phyloP scores from a whole-genome alignment of 176 grass and related monocot genomes.

The Oryza glumipatula region DNA sequence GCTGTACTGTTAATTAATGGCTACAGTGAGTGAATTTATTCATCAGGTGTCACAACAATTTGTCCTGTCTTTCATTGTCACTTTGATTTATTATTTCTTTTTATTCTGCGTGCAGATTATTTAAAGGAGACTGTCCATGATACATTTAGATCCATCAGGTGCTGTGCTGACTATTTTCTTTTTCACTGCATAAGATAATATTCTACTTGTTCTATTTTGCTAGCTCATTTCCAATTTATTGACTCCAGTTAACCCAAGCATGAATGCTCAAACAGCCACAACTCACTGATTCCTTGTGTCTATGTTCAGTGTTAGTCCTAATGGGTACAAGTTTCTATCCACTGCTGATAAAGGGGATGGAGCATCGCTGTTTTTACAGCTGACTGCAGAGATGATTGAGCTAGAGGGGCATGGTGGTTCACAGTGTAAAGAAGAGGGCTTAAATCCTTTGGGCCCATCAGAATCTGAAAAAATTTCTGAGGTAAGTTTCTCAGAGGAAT shows the following conservation, averaged over 20 bases:
- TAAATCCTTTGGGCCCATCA: constrained; percentile 47
- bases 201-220: neutral
- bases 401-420: constrained; percentile 63
- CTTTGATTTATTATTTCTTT: constrained; percentile 29
- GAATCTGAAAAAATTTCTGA: constrained; percentile 67
- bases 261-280: neutral
- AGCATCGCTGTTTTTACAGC: constrained; percentile 68
- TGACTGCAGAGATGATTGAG: constrained; percentile 84
- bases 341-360: constrained; percentile 58
- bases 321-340: constrained; percentile 72
- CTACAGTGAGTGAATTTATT: constrained; percentile 8
- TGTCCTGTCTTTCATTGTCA: neutral
- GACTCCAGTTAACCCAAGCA: constrained; percentile 21
- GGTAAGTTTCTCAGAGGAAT: constrained; percentile 44
- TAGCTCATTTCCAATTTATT: neutral
- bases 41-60: constrained; percentile 28
- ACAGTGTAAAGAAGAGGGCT: constrained; percentile 59
- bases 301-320: constrained; percentile 75
- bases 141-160: constrained; percentile 77
- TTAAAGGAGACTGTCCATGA: constrained; percentile 74
- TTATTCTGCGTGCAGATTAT: constrained; percentile 59
- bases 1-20: constrained; percentile 12
- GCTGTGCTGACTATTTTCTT: constrained; percentile 21
- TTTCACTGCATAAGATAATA: neutral
- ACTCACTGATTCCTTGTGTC: constrained; percentile 28